Conservation (phyloP, 305 asterid species). For the Petunia hybrid region DNA sequence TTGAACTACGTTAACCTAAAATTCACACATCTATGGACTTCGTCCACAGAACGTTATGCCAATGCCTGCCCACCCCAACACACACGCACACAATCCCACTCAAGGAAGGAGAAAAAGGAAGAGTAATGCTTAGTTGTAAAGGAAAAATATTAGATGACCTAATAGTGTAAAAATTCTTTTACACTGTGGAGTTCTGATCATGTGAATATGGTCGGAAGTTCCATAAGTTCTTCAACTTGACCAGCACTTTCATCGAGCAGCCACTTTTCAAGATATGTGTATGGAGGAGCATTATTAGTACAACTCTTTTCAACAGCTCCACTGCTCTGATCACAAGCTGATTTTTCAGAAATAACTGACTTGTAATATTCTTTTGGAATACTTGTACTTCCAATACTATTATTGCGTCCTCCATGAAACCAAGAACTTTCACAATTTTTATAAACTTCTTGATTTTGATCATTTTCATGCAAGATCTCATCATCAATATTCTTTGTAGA, state of each 20-base stretch:
- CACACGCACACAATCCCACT: neutral
- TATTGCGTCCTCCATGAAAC: neutral
- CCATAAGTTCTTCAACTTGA: slow-evolving; percentile 74
- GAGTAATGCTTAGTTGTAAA: neutral
- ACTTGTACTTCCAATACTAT: neutral
- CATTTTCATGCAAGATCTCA: neutral
- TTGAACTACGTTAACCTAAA: slow-evolving; percentile 4
- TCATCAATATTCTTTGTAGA: slow-evolving; percentile 25
- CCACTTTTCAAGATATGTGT: slow-evolving; percentile 95
- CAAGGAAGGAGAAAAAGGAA: neutral
- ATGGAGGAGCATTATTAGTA: slow-evolving; percentile 51
- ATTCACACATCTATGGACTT: neutral
- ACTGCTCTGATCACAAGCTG: slow-evolving; percentile 36
- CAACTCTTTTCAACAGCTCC: slow-evolving; percentile 44
- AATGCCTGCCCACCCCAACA: neutral
- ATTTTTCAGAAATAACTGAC: neutral
- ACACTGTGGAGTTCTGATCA: slow-evolving; percentile 29
- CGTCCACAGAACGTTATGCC: neutral
- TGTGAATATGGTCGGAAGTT: slow-evolving; percentile 66
- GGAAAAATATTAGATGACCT: too few relatives aligned
- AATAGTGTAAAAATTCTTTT: too few relatives aligned
- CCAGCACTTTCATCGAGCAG: slow-evolving; percentile 75
- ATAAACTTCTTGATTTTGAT: neutral
- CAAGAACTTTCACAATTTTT: neutral
- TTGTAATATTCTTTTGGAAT: slow-evolving; percentile 1